phyloP scores from a whole-genome alignment of 1,139 yeast species.

The Candida gigantensis region DNA sequence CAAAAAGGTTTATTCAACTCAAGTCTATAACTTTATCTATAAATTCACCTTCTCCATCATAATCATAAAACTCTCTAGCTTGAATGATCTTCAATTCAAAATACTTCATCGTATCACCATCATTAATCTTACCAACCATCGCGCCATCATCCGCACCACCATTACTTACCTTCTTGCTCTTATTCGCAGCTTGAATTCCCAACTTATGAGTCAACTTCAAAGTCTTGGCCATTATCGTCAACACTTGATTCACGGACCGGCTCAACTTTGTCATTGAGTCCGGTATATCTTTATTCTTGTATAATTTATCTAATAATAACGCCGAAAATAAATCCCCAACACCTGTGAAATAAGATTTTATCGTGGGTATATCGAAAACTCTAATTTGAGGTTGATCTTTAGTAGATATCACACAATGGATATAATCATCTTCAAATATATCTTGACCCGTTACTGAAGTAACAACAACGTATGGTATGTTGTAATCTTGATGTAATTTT shows the following conservation, averaged over 20 bases:
- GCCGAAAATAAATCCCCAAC: conserved; percentile 93
- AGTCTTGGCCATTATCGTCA: conserved; percentile 51
- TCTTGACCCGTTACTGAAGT: conserved; percentile 33
- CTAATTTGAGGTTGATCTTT: conserved; percentile 17
- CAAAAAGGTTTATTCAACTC: neutral
- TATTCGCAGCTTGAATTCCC: conserved; percentile 17
- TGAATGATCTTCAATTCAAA: conserved; percentile 45
- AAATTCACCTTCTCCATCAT: conserved; percentile 26
- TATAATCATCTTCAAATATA: conserved; percentile 19
- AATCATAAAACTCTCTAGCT: conserved; percentile 30
- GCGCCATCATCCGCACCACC: conserved; percentile 7
- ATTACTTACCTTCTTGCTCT: conserved; percentile 10
- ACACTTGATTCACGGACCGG: conserved; percentile 48
- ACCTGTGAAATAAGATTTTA: conserved; percentile 82
- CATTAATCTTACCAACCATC: conserved; percentile 35
- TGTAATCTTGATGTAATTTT: conserved; percentile 49
- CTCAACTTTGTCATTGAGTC: conserved; percentile 19
- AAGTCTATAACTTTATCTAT: conserved; percentile 10
- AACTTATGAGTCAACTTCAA: conserved; percentile 41
- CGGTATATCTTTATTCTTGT: conserved; percentile 23
- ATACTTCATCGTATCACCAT: conserved; percentile 38
- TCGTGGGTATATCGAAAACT: conserved; percentile 50
- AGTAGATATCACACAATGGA: conserved; percentile 58
- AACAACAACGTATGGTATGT: conserved; percentile 65
- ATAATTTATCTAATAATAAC: conserved; percentile 61